Evolutionary conservation across 2,329 filamentous ascomycete genomes (phyloP).

Genomic region (Gnomoniopsis smithogilvyi): DNA sequence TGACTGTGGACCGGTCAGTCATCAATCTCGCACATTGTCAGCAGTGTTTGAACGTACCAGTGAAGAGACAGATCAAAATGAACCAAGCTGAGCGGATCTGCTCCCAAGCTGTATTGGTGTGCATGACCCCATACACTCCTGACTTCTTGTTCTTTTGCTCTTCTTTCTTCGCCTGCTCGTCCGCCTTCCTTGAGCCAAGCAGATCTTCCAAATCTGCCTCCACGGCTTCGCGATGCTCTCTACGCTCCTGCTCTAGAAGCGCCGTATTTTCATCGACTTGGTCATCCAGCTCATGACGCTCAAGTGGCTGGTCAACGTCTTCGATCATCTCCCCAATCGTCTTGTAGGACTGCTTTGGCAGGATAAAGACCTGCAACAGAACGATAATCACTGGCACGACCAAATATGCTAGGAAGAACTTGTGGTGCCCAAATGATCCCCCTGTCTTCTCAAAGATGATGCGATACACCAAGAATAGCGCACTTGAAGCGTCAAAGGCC

Average conservation of each 20-base stretch:
- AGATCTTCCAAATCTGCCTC: slow-evolving; percentile 71
- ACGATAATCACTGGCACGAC: slow-evolving; percentile 66
- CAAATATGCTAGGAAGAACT: slow-evolving; percentile 73
- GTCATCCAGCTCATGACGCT: slow-evolving; percentile 38
- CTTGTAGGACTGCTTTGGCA: slow-evolving; percentile 77
- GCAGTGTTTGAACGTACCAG: slow-evolving; percentile 40
- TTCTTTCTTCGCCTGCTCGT: slow-evolving; percentile 63
- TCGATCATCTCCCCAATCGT: slow-evolving; percentile 79
- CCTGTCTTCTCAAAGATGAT: slow-evolving; percentile 57
- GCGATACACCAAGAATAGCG: slow-evolving; percentile 72
- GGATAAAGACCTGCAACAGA: slow-evolving; percentile 64
- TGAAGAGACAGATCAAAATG: slow-evolving; percentile 77
- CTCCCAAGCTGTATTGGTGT: slow-evolving; percentile 64
- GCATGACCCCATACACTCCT: slow-evolving; percentile 85
- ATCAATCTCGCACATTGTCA: background rate
- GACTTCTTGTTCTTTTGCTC: slow-evolving; percentile 67
- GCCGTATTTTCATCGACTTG: slow-evolving; percentile 57
- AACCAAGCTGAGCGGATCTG: slow-evolving; percentile 85
- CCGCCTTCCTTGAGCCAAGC: slow-evolving; percentile 60
- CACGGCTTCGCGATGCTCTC: slow-evolving; percentile 58
- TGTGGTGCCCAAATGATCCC: slow-evolving; percentile 56
- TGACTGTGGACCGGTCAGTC: slow-evolving; percentile 32
- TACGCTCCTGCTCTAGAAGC: slow-evolving; percentile 53
- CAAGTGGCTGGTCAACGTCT: slow-evolving; percentile 57
- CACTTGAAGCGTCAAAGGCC: slow-evolving; percentile 79